A percentile compares a stretch with the other conserved stretches of the same genome.
phyloP scores from a whole-genome alignment of 2,329 filamentous ascomycete species.

The Hortaea werneckii region DNA sequence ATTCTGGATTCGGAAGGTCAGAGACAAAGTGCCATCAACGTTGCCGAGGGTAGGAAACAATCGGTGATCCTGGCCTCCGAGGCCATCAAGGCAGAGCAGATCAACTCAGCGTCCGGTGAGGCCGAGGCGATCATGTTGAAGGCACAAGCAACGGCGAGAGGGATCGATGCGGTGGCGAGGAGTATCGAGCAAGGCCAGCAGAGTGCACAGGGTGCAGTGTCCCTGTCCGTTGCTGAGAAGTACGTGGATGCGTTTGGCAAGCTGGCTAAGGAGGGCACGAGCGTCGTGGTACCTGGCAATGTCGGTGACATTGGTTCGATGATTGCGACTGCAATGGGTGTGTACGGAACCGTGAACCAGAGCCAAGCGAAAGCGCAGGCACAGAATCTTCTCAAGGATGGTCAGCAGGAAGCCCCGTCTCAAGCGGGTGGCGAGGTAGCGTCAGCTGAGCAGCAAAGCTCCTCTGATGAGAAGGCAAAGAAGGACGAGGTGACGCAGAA shows the following conservation, averaged over 20 bases:
- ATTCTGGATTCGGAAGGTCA: slow-evolving; percentile 97
- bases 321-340: slow-evolving; percentile 91
- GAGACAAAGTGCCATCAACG: slow-evolving; percentile 95
- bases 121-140: slow-evolving; percentile 84
- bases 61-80: slow-evolving; percentile 93
- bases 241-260: slow-evolving; percentile 93
- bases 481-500: slow-evolving; percentile 27
- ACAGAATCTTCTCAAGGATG: slow-evolving; percentile 7
- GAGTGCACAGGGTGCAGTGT: slow-evolving; percentile 73
- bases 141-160: slow-evolving; percentile 73
- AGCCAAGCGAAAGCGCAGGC: slow-evolving; percentile 52
- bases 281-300: slow-evolving; percentile 90
- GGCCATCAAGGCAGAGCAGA: slow-evolving; percentile 77
- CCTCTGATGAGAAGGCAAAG: slow-evolving; percentile 4
- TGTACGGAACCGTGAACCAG: slow-evolving; percentile 90
- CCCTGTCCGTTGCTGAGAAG: slow-evolving; percentile 86
- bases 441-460: slow-evolving; percentile 1
- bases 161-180: slow-evolving; percentile 73
- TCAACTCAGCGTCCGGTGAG: slow-evolving; percentile 88
- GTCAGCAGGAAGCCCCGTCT: slow-evolving; percentile 2
- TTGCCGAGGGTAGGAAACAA: slow-evolving; percentile 95
- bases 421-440: background rate
- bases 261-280: slow-evolving; percentile 88
- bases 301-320: slow-evolving; percentile 92
- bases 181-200: slow-evolving; percentile 64